Conservation (phyloP, 306 rosid species). For the Cercis canadensis region DNA sequence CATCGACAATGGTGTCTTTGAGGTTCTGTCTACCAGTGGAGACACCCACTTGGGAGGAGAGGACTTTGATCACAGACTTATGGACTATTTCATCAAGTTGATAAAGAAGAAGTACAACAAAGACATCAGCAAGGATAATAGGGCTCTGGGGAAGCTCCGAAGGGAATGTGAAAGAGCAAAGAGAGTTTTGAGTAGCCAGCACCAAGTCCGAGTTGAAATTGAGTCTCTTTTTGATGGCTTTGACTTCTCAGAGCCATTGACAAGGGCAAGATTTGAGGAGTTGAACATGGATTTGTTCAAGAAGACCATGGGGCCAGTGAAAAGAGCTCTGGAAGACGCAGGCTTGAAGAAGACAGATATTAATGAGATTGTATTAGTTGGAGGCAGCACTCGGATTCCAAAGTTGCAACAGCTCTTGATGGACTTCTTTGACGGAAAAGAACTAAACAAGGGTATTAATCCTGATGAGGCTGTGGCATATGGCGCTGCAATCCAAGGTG, state of each 20-base stretch:
- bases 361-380: constrained; percentile 58
- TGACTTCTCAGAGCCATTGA: constrained; percentile 60
- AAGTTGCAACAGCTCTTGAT: constrained; percentile 57
- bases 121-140: constrained; percentile 56
- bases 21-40: constrained; percentile 61
- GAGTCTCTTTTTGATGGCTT: constrained; percentile 58
- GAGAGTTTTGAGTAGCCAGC: constrained; percentile 64
- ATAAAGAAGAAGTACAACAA: constrained; percentile 57
- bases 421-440: constrained; percentile 67
- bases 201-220: constrained; percentile 60
- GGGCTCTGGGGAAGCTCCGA: constrained; percentile 61
- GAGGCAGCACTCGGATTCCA: constrained; percentile 68
- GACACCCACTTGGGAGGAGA: constrained; percentile 72
- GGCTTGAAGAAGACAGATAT: constrained; percentile 55
- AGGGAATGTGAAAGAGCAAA: constrained; percentile 68
- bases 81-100: constrained; percentile 62
- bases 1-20: constrained; percentile 66
- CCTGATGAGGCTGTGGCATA: constrained; percentile 69
- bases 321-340: constrained; percentile 55
- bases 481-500: constrained; percentile 68
- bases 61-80: constrained; percentile 67
- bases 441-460: constrained; percentile 60
- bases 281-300: constrained; percentile 63
- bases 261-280: constrained; percentile 66
- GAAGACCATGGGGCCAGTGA: constrained; percentile 65